Evolutionary conservation across 441 rosid genomes (phyloP), one percentile per base, ranked within the genome.

Genomic region (Caryocar brasiliense): DNA sequence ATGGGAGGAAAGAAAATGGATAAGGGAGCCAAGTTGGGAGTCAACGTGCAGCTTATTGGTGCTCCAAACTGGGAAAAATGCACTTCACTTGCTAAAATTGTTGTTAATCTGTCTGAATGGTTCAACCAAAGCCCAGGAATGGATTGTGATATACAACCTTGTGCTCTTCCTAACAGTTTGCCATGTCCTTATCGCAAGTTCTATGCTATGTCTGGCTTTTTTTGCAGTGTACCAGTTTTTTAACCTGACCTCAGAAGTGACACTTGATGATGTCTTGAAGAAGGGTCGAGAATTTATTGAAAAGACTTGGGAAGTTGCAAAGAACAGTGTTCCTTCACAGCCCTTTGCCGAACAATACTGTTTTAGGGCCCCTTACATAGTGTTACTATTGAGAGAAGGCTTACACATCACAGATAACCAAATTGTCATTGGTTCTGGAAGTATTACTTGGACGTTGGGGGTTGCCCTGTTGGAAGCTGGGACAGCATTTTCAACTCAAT

Each of bases 331-430:
- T 73, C 72, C 81, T 47, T 86, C 95, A 7, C 99, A 92, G 73
- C 99, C 99, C 15, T 92, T 83, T 73, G 83, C 88, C 41, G 97
- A 92, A 70, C 99, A 92, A 62, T 92, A 92, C 76, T 88, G 99
- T 76, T 92, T 92, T 70, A 79, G 99, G 73, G 96, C 97, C 17
- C 94, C 99, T 19, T 92, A 92, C 63, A 68, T 80, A 48, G 95
- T 82, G 51, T 85, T 66, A 27, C 38, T 92, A 45, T 50, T 92
- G 67, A 78, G 99, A 63, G 94, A 92, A 70, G 99, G 99, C 45
- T 76, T 92, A 56, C 94, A 85, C 64, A 83, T 92, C 40, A 77
- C 81, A 6, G 99, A 85, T 66, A 68, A 55, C 32, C 89, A 83
- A 46, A 60, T 88, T 40, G 58, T 80, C 54, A 71, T 92, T 62